Percentiles rank a stretch among this genome's conserved stretches.
These are phyloP conservation scores for Fraxinus xanthoxyloides DNA, from an alignment of 305 asterid genomes.

Conservation along the genomic window DNA sequence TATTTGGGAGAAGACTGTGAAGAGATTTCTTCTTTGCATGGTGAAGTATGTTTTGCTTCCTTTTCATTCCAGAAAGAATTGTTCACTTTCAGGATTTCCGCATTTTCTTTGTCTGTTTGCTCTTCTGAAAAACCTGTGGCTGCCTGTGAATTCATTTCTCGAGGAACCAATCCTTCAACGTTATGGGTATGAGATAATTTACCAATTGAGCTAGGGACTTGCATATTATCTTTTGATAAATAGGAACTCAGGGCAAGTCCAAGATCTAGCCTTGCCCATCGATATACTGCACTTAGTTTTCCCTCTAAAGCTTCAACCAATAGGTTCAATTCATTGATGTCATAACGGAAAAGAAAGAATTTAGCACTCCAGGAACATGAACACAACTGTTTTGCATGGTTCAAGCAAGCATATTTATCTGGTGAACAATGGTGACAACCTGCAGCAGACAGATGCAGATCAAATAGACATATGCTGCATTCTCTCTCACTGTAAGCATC, in stretches of 20 bases:
- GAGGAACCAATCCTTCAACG: constrained; percentile 37
- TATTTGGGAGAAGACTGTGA: constrained; percentile 24
- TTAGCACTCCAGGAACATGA: constrained; percentile 76
- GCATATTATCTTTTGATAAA: constrained; percentile 54
- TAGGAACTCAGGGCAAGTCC: constrained; percentile 77
- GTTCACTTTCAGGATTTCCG: constrained; percentile 6
- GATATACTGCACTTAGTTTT: constrained; percentile 75
- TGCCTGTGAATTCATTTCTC: constrained; percentile 22
- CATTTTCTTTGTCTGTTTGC: neutral
- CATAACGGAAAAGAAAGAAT: constrained; percentile 76
- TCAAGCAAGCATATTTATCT: constrained; percentile 75
- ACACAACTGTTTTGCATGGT: constrained; percentile 77
- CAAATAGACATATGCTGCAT: constrained; percentile 73
- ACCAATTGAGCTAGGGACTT: constrained; percentile 34
- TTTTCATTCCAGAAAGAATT: constrained; percentile 29
- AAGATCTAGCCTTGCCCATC: constrained; percentile 86
- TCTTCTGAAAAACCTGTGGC: neutral
- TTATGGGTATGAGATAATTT: constrained; percentile 27
- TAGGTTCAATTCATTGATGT: constrained; percentile 57
- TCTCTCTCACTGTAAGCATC: constrained; percentile 83
- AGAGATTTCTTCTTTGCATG: constrained; percentile 34
- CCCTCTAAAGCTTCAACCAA: constrained; percentile 88
- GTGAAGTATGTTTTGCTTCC: constrained; percentile 27
- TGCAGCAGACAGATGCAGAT: constrained; percentile 83
- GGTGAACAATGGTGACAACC: constrained; percentile 92